Evolutionary conservation across 768 basidiomycete species (phyloP), one percentile per base, ranked within the genome.

Genomic region (Lactarius indigo): DNA sequence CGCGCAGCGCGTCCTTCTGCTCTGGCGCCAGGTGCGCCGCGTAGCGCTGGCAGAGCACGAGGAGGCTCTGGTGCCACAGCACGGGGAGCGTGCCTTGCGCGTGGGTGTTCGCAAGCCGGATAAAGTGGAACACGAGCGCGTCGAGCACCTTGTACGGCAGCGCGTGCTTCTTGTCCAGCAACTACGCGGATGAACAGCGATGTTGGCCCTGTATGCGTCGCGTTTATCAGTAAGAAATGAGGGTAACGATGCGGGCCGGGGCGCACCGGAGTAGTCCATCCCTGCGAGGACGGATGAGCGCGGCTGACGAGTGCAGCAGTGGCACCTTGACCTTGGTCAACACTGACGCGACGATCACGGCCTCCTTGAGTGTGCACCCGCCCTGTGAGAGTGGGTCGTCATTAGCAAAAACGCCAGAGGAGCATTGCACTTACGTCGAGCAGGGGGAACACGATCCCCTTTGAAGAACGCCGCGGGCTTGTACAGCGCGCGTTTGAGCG

Each of bases 381-480:
- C 78, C 80, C 88, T 90, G 69, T 28, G n/a, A n/a, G n/a, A n/a
- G n/a, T n/a, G n/a, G n/a, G n/a, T n/a, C n/a, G n/a, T n/a, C n/a
- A n/a, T n/a, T n/a, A n/a, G 66, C 60, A 68, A 8, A 7, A 58
- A n/a, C 26, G 57, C n/a, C 59, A 62, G 61, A 35, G 58, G 28
- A 65, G 26, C 39, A 41, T 5, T 7, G 26, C 31, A 74, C 89
- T 70, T 73, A 95, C 96, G 74, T 96, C 94, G 67, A 97, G 84
- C 76, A 99, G 82, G 0, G 97, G 97, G 76, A 99, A 98, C 42
- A 99, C 83, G 64, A 99, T 88, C 5, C 96, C 97, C 76, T 99
- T 99, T 98, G 83, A 98, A 98, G 76, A 98, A 98, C 1, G 97
- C 96, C 4, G 91, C 91, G 3, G 97, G 97, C 76, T 98, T 99